Conservation (phyloP, 257 asterid genomes). For the Primulina huaijiensis region DNA sequence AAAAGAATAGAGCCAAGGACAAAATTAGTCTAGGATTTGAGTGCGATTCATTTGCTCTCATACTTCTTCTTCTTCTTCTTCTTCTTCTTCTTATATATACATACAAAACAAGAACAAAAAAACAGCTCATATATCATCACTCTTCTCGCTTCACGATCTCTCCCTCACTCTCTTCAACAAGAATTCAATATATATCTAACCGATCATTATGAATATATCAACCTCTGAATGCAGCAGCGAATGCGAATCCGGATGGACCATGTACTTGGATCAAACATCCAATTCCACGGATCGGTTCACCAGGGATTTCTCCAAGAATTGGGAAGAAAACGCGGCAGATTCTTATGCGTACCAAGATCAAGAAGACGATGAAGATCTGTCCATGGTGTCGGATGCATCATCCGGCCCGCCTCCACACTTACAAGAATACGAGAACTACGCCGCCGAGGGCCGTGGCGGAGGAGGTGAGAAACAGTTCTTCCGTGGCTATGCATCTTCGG, state of each 20-base stretch:
- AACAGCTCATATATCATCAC: neutral
- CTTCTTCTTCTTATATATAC: constrained; percentile 41
- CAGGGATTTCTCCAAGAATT: neutral
- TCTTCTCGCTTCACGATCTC: neutral
- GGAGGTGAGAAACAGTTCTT: neutral
- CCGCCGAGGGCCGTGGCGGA: neutral
- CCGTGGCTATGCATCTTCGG: constrained; percentile 1
- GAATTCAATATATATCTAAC: too few relatives aligned
- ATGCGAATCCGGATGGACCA: constrained; percentile 95
- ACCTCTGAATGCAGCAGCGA: constrained; percentile 74
- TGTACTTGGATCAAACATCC: constrained; percentile 66
- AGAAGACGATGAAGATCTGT: constrained; percentile 40
- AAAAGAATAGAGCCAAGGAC: constrained; percentile 53
- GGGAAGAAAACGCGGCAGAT: neutral
- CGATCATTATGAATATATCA: constrained; percentile 51
- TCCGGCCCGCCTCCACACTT: constrained; percentile 72
- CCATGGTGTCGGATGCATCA: constrained; percentile 95
- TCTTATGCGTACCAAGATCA: constrained; percentile 19
- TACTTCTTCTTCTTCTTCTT: constrained; percentile 19
- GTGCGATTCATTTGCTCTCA: constrained; percentile 46
- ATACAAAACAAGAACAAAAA: constrained; percentile 18
- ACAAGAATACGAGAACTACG: constrained; percentile 3
- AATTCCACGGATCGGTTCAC: constrained; percentile 24
- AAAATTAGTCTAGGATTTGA: constrained; percentile 55
- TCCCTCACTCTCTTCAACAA: too few relatives aligned